Base-by-base conservation (phyloP, 192 early-diverging fungal genomes). In the Nowakowskiella sp. region DNA sequence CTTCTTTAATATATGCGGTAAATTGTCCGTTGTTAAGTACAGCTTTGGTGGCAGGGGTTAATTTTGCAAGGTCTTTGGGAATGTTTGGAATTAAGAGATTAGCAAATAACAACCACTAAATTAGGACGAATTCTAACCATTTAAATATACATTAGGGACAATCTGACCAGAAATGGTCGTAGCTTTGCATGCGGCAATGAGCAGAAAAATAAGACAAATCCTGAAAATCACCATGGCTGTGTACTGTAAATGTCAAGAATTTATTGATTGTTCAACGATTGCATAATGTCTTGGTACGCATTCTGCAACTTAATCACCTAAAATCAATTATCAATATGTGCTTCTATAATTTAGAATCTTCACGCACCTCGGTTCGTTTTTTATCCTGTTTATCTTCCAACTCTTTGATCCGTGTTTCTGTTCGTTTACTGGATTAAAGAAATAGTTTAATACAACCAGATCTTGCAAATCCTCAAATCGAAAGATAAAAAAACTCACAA, bases 301-400 rank as follows among this genome's bases (percentile, higher is more conserved):
- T 44, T 34, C 31, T 56, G 45, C 26, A 56, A 30, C 31, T 56
- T 56, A 2, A 56, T 47, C 10, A 56, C 31, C 53, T 55, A 6
- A 13, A 26, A 19, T 19, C 10, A 19, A 54, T 30, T 22, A 58
- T 9, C 32, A 32, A 36, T 46, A 23, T 47, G n/a, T n/a, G n/a
- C n/a, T n/a, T n/a, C n/a, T n/a, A n/a, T n/a, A n/a, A n/a, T n/a
- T n/a, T n/a, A n/a, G n/a, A n/a, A n/a, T n/a, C n/a, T n/a, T n/a
- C n/a, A n/a, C n/a, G n/a, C 80, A 93, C 84, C 67, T 88, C 85
- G 19, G 74, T 57, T 65, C 86, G 88, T 66, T 87, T 87, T 52
- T 73, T 76, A 42, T 98, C 89, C 49, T 87, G 82, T 62, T 92
- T 90, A 49, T 88, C 70, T 48, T 78, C 77, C 53, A 92, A 66